Evolutionary conservation across 768 basidiomycete genomes (phyloP).

Genomic region (Pleurotus sapidus): DNA sequence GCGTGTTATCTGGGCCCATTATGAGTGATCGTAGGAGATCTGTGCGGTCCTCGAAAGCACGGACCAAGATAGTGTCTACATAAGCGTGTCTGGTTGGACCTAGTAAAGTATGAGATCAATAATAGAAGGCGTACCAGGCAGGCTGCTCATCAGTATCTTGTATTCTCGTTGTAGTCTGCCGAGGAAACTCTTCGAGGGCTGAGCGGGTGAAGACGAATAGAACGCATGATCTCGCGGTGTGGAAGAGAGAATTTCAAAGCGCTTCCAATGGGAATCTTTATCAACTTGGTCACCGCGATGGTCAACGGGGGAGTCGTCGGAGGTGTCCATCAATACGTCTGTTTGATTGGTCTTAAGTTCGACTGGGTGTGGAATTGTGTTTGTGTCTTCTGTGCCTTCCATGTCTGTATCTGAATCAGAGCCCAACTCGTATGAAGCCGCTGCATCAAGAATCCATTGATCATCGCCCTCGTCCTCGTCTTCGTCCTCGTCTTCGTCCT

Average conservation of each 20-base stretch:
- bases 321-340: too few relatives aligned
- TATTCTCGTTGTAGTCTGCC: conserved; percentile 82
- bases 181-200: conserved; percentile 73
- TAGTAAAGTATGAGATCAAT: not conserved
- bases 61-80: conserved; percentile 81
- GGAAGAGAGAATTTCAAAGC: conserved; percentile 76
- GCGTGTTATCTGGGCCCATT: conserved; percentile 90
- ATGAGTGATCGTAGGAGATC: conserved; percentile 89
- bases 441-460: not conserved
- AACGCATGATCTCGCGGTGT: conserved; percentile 86
- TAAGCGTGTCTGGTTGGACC: conserved; percentile 2
- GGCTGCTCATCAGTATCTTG: conserved; percentile 68
- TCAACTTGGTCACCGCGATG: conserved; percentile 17
- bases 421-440: too few relatives aligned
- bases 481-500: conserved; percentile 23
- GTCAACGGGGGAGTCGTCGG: too few relatives aligned
- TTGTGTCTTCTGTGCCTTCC: not conserved
- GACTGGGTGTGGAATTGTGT: conserved; percentile 11
- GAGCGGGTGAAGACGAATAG: conserved; percentile 53
- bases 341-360: conserved; percentile 12
- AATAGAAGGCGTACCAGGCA: conserved; percentile 64
- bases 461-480: conserved; percentile 14
- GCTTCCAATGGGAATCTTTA: conserved; percentile 59
- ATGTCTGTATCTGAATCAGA: not conserved
- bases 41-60: conserved; percentile 85